phyloP scores from a whole-genome alignment of 2,329 filamentous ascomycete genomes.

The Alternaria triticimaculans region DNA sequence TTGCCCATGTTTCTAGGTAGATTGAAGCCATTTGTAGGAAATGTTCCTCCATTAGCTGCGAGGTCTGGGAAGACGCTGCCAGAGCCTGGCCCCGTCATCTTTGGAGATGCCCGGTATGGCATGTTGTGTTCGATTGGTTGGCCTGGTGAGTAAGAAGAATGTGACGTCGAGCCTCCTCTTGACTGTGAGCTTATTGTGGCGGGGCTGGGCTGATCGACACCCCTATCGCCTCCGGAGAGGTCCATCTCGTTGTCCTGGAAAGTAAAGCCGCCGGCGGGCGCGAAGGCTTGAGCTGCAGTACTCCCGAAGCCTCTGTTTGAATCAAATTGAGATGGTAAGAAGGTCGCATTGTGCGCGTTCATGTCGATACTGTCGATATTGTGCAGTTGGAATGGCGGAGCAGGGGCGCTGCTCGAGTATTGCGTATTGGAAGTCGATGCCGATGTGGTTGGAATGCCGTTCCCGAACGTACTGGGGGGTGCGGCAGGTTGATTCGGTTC shows the following conservation, averaged over 20 bases:
- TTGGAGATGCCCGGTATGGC: conserved; percentile 40
- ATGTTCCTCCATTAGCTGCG: conserved; percentile 10
- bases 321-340: conserved; percentile 12
- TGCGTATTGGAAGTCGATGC: conserved; percentile 10
- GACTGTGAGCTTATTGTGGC: conserved; percentile 43
- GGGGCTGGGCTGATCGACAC: conserved; percentile 41
- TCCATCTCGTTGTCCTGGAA: conserved; percentile 47
- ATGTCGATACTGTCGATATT: conserved; percentile 31
- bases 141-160: conserved; percentile 45
- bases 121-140: conserved; percentile 32
- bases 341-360: conserved; percentile 23
- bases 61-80: conserved; percentile 6
- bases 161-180: conserved; percentile 41
- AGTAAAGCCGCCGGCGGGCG: conserved; percentile 11
- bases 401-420: conserved; percentile 16
- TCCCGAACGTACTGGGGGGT: conserved; percentile 37
- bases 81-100: conserved; percentile 9
- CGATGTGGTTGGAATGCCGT: conserved; percentile 6
- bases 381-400: conserved; percentile 34
- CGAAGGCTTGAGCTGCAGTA: conserved; percentile 7
- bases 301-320: background rate
- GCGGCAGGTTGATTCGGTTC: conserved; percentile 40
- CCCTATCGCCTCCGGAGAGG: conserved; percentile 33
- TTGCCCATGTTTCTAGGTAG: conserved; percentile 9
- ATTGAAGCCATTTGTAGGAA: conserved; percentile 12